Percentiles rank a stretch among this genome's conserved stretches.
Evolutionary conservation across 805 yeast species (phyloP).

Genomic region (Saturnispora quitensis): DNA sequence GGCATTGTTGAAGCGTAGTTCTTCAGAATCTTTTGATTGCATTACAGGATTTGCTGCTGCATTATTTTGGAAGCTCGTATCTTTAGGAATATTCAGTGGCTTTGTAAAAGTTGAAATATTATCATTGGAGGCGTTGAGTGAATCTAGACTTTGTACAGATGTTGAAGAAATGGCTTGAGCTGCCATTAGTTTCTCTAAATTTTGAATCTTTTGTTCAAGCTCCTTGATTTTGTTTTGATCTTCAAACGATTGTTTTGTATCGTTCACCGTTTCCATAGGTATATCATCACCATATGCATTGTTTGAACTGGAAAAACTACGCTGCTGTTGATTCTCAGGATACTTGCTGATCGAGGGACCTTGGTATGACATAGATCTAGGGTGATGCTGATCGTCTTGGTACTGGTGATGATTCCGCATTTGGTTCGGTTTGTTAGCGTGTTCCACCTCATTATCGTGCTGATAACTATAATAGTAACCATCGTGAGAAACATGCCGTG

Average conservation of each 20-base stretch:
- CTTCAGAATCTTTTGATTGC: not conserved
- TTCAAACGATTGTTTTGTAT: not conserved
- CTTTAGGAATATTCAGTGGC: not conserved
- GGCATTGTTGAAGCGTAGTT: not conserved
- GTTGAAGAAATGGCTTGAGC: slow-evolving; percentile 3
- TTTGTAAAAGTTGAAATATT: not conserved
- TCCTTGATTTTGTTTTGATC: slow-evolving; percentile 19
- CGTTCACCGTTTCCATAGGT: not conserved
- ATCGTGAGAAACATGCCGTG: slow-evolving; percentile 6
- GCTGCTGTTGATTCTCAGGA: not conserved
- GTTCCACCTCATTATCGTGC: not conserved
- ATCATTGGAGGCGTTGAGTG: not conserved
- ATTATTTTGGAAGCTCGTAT: too few relatives aligned
- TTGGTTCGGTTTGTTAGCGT: not conserved
- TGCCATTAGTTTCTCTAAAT: slow-evolving; percentile 22
- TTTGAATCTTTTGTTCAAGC: slow-evolving; percentile 27
- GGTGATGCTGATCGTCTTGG: not conserved
- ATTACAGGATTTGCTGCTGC: not conserved
- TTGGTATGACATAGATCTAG: slow-evolving; percentile 1
- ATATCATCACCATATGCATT: not conserved
- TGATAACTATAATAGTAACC: not conserved
- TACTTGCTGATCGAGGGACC: not conserved
- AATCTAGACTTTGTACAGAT: not conserved
- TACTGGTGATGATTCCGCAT: not conserved
- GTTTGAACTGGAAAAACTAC: not conserved